These are phyloP conservation scores for Erythrophleum ivorense DNA, from an alignment of 331 rosid genomes.

Conservation along the genomic window DNA sequence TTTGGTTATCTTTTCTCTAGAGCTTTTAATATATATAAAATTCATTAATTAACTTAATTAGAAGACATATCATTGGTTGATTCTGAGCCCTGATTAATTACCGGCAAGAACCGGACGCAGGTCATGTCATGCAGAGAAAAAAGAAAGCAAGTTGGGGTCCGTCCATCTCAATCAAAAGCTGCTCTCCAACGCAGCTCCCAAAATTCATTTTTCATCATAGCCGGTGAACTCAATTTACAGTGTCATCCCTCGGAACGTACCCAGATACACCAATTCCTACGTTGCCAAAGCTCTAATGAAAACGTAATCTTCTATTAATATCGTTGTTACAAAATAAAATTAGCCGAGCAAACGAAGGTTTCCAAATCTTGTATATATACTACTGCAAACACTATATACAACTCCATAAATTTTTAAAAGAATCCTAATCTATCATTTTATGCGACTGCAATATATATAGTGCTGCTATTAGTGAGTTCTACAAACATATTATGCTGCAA, in stretches of 20 bases:
- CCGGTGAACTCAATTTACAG: conserved; percentile 1
- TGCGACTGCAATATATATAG: not conserved
- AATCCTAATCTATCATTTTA: not conserved
- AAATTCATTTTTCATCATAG: conserved; percentile 20
- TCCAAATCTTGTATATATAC: not conserved
- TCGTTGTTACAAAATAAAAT: not conserved
- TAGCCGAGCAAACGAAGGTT: not conserved
- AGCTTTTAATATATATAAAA: not conserved
- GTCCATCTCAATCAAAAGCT: conserved; percentile 33
- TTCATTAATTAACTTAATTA: not conserved
- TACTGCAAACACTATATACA: not conserved
- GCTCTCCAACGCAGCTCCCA: conserved; percentile 16
- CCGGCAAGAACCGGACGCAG: conserved; percentile 1
- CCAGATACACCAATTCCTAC: not conserved
- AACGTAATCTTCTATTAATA: not conserved
- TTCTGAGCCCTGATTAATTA: not conserved
- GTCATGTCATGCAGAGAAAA: not conserved
- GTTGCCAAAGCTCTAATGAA: not conserved
- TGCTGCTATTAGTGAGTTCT: not conserved
- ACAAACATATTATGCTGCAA: not conserved
- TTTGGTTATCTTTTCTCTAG: not conserved
- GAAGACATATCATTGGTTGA: not conserved
- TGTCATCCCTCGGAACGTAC: not conserved
- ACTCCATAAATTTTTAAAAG: not conserved
- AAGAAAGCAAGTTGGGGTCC: not conserved